Conservation (phyloP, 2,329 filamentous ascomycete genomes). For the Talaromyces sp. region DNA sequence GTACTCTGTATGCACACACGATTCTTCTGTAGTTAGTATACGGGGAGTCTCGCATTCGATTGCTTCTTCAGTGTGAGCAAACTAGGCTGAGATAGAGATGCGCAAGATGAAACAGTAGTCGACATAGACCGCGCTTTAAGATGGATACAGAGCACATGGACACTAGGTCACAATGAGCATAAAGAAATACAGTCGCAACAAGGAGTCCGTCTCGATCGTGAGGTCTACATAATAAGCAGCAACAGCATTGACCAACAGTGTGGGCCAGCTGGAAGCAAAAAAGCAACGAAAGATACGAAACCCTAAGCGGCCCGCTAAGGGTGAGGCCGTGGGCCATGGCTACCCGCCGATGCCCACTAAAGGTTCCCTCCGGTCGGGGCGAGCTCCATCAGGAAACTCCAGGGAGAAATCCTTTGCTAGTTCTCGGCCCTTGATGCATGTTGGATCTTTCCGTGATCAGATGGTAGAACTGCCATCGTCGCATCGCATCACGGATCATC, state of each 20-base stretch:
- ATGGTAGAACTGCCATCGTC: not conserved
- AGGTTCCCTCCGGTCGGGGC: slow-evolving; percentile 11
- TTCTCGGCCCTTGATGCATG: not conserved
- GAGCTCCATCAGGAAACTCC: not conserved
- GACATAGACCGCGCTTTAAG: not conserved
- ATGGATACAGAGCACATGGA: too few species aligned
- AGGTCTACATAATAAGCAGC: not conserved
- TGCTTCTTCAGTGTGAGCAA: not conserved
- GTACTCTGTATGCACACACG: not conserved
- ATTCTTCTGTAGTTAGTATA: not conserved
- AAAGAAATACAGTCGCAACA: not conserved
- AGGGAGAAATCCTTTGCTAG: not conserved
- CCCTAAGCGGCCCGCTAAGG: slow-evolving; percentile 12
- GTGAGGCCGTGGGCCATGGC: not conserved
- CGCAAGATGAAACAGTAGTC: not conserved
- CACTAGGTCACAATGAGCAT: not conserved
- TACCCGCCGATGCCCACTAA: not conserved
- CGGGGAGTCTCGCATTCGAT: not conserved
- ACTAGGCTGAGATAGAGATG: not conserved
- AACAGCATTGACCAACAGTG: not conserved
- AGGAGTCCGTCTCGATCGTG: not conserved
- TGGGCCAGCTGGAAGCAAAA: not conserved
- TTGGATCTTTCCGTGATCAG: not conserved
- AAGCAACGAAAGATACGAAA: not conserved
- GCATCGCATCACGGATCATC: not conserved